Evolutionary conservation across 768 basidiomycete species (phyloP).

Genomic region (Strobilomyces confusus): DNA sequence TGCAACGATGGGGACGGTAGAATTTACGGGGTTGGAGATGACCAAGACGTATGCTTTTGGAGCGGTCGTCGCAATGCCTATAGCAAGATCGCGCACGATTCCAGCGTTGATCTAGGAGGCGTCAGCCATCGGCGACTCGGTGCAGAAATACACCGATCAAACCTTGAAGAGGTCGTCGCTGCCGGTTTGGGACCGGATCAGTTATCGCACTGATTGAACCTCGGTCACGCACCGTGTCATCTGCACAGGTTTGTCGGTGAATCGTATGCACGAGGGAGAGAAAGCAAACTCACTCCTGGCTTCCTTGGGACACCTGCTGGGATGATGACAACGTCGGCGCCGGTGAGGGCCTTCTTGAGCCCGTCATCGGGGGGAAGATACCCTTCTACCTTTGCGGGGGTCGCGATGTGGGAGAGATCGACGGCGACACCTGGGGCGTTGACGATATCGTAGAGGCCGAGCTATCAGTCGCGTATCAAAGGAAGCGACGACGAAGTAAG

Average conservation of each 20-base stretch:
- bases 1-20: slow-evolving; percentile 94
- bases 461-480: slow-evolving; percentile 38
- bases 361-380: slow-evolving; percentile 77
- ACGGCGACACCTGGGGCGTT: slow-evolving; percentile 96
- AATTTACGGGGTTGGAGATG: slow-evolving; percentile 99
- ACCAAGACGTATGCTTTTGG: slow-evolving; percentile 94
- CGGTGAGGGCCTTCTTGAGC: slow-evolving; percentile 75
- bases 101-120: slow-evolving; percentile 86
- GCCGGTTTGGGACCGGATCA: slow-evolving; percentile 9
- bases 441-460: slow-evolving; percentile 93
- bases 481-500: background rate
- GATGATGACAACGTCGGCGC: slow-evolving; percentile 89
- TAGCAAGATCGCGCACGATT: slow-evolving; percentile 91
- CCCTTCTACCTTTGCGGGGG: slow-evolving; percentile 81
- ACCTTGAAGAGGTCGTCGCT: slow-evolving; percentile 98
- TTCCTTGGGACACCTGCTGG: slow-evolving; percentile 97
- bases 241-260: slow-evolving; percentile 24
- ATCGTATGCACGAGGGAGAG: background rate
- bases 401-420: slow-evolving; percentile 92
- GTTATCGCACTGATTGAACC: background rate
- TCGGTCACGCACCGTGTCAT: slow-evolving; percentile 45
- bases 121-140: background rate
- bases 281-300: slow-evolving; percentile 63
- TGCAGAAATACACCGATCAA: slow-evolving; percentile 10
- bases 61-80: slow-evolving; percentile 74